A percentile compares a stretch with the other conserved stretches of the same genome.
phyloP scores from a whole-genome alignment of 495 filamentous ascomycete species.

The Penicillium bialowiezense region DNA sequence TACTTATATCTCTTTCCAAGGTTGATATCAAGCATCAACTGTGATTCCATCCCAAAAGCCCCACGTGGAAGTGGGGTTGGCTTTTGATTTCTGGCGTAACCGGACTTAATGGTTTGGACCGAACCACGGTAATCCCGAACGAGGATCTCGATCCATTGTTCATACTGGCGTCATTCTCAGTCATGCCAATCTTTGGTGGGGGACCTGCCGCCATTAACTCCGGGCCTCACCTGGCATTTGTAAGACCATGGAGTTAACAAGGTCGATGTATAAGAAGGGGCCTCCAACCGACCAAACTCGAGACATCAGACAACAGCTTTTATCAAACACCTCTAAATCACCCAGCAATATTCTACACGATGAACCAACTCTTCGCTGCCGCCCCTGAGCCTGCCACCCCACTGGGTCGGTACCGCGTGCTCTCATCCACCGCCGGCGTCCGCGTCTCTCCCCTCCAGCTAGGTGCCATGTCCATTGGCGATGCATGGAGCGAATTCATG shows the following conservation, averaged over 20 bases:
- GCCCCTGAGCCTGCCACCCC: slow-evolving; percentile 51
- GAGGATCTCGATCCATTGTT: no score
- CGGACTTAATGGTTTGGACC: background rate
- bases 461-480: slow-evolving; percentile 63
- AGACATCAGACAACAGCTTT: background rate
- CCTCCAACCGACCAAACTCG: background rate
- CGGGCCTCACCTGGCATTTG: background rate
- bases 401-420: slow-evolving; percentile 58
- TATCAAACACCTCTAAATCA: background rate
- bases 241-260: background rate
- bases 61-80: no score
- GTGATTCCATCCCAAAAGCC: no score
- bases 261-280: background rate
- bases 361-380: slow-evolving; percentile 39
- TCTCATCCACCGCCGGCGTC: slow-evolving; percentile 57
- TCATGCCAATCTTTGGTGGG: no score
- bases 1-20: no score
- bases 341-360: slow-evolving; percentile 7
- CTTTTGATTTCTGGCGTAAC: background rate
- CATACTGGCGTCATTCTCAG: no score
- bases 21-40: no score
- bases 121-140: no score
- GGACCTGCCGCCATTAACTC: background rate
- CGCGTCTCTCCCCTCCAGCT: slow-evolving; percentile 59
- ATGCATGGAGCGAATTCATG: slow-evolving; percentile 48